Percentiles rank a stretch among this genome's conserved stretches.
phyloP scores from a whole-genome alignment of 129 eudicot genomes.

The Saussurea involucrata region DNA sequence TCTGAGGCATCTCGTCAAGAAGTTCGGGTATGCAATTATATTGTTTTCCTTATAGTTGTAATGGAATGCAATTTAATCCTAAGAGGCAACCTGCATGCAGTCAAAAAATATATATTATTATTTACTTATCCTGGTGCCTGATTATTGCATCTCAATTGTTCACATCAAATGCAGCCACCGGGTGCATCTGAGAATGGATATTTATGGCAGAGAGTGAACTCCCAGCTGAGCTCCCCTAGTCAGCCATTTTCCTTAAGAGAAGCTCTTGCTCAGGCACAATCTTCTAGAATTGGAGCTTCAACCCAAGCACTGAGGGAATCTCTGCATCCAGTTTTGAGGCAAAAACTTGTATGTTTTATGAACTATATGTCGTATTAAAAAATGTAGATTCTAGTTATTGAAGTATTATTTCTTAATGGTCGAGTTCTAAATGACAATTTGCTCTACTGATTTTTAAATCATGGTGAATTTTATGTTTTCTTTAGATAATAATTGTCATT shows the following conservation, averaged over 20 bases:
- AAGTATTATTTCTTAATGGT: not conserved
- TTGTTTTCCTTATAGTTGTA: constrained; percentile 1
- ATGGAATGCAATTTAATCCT: not conserved
- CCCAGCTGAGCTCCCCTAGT: constrained; percentile 94
- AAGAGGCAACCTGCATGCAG: not conserved
- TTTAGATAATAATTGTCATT: not conserved
- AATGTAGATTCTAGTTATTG: not conserved
- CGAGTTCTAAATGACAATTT: not conserved
- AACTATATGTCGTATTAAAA: not conserved
- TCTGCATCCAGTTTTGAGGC: constrained; percentile 91
- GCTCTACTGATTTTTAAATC: not conserved
- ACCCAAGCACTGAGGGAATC: constrained; percentile 92
- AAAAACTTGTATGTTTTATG: constrained; percentile 67
- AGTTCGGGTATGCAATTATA: constrained; percentile 59
- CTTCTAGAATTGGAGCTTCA: constrained; percentile 95
- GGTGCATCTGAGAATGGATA: constrained; percentile 95
- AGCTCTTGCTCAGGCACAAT: constrained; percentile 98
- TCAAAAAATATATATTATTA: not conserved
- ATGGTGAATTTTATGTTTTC: not conserved
- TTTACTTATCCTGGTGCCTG: constrained; percentile 8
- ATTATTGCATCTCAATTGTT: constrained; percentile 1
- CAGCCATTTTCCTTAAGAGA: constrained; percentile 97
- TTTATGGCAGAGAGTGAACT: constrained; percentile 93
- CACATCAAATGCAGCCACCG: constrained; percentile 48
- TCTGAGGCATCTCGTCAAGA: constrained; percentile 97